Base-by-base conservation (phyloP, 148 eudicot genomes). In the Fallopia convolvulus region DNA sequence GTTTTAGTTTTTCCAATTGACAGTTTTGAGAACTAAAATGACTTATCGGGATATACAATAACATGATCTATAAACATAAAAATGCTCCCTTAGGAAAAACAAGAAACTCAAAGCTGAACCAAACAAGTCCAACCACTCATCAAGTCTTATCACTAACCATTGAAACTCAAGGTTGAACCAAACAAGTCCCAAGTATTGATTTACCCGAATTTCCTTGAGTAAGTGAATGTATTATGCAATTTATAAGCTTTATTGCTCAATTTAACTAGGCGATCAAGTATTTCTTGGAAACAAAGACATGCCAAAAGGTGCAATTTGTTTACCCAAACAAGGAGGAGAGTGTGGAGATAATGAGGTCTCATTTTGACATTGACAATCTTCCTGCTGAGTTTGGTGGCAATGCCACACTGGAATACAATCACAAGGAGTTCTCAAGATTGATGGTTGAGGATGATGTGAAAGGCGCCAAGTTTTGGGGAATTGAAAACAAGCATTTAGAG, bases 381-480 rank as follows among this genome's bases (percentile, higher is more conserved):
- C 97, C 98, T 0, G 82, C 80, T 74, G 97, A 90, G 84, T 95
- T 95, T 79, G 99, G 98, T 15, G 98, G 99, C 5, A 85, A 90
- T 44, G 86, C 89, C 8, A 89, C 91, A 71, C 81, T 95, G 77
- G 83, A 90, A 46, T 95, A 93, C 60, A 90, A 93, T 75, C 98
- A 93, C 23, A 87, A 84, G 76, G 93, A 90, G 56, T 93, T 90
- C 78, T 91, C 98, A 8, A 84, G 80, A 72, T 40, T 86, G 84
- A 93, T 93, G 98, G 76, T 76, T 0, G 82, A 82, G 65, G 98
- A 93, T n/a, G 97, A 91, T 42, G 78, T 83, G 40, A 91, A 87
- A 82, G 80, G 87, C 72, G 92, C 92, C 20, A 85, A 89, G 68
- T 83, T 83, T 74, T 93, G 99, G 99, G 97, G 90, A 44, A 71